Base-by-base conservation (phyloP, 1,284 basidiomycete genomes). In the Tremellales sp. region DNA sequence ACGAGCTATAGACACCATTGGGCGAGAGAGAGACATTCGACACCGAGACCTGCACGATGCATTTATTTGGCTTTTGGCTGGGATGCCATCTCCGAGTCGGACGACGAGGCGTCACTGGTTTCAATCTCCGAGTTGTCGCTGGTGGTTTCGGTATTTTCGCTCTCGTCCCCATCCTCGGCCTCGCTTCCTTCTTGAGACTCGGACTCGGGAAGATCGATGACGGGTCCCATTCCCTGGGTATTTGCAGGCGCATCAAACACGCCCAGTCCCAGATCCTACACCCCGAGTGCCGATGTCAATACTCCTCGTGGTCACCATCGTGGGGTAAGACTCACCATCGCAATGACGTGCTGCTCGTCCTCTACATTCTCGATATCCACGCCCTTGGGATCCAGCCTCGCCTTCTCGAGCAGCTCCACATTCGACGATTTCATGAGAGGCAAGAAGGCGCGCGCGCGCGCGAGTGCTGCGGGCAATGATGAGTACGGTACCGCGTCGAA, bases 251-350 rank as follows among this genome's bases (percentile, higher is more conserved):
- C 64, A 29, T 69, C 65, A 35, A 64, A 69, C 9, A 71, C 66
- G 12, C 68, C 68, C 21, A 71, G 40, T 14, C 62, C 63, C 5
- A 71, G 54, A 43, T 71, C 66, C 63, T 65, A 31, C 21, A 37
- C 16, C 26, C 8, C 2, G 12, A 28, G 12, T 21, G 27, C 16
- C 33, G 22, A 57, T 46, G 4, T 43, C 12, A 3, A 19, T 7
- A 27, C 22, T 25, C 28, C 3, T 45, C 26, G 5, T 33, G 42
- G 26, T 9, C n/a, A 18, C 10, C 6, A 24, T n/a, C 19, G 34
- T 35, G n/a, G n/a, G 7, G 19, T 25, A 18, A 33, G n/a, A 54
- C 60, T 25, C 22, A 63, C 63, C 63, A 65, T 65, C 10, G 57
- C 57, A 21, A 65, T 60, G 12, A 61, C 51, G 24, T 46, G 34